These are phyloP conservation scores for Marchantia paleacea DNA, from an alignment of 225 moss, liverwort and hornwort genomes.

Conservation along the genomic window DNA sequence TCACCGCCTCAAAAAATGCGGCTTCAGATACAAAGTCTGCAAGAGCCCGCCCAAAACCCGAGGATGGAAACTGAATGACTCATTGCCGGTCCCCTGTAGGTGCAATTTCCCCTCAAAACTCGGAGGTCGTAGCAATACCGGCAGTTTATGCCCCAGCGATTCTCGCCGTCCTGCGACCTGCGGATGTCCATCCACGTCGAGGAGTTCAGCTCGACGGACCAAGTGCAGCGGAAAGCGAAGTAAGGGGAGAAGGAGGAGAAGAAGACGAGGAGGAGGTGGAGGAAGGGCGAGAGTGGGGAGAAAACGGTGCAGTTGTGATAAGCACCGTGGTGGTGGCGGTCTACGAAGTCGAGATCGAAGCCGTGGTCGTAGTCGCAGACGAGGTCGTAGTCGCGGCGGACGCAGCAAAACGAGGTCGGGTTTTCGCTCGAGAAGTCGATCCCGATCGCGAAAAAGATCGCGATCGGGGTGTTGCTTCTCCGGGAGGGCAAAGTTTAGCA, in stretches of 20 bases:
- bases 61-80: background rate
- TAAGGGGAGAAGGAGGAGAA: background rate
- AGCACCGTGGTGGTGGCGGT: background rate
- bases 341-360: background rate
- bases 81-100: background rate
- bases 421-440: background rate
- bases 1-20: background rate
- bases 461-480: no score
- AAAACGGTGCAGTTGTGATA: background rate
- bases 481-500: background rate
- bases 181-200: background rate
- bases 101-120: background rate
- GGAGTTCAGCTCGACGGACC: background rate
- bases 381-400: background rate
- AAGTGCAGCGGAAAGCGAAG: background rate
- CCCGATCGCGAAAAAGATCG: background rate
- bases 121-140: background rate
- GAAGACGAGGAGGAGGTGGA: background rate
- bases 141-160: background rate
- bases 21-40: constrained; percentile 2
- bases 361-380: background rate
- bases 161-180: background rate
- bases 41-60: background rate
- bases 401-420: no score
- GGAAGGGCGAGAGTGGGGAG: background rate